phyloP scores from a whole-genome alignment of 176 grass and related monocot genomes.

The Hordeum vulgare region DNA sequence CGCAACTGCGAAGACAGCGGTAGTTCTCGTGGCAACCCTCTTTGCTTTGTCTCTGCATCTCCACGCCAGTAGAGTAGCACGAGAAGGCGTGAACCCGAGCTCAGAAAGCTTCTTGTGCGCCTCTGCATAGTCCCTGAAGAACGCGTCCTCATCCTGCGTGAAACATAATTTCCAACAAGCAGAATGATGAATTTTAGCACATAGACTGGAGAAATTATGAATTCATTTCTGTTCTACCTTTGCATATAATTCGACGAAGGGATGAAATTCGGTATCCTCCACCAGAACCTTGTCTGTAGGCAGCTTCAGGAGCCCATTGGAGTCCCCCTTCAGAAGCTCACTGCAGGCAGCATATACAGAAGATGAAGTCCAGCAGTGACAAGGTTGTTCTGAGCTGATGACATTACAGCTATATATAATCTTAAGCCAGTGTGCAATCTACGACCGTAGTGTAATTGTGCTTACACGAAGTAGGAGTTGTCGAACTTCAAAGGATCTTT shows the following conservation, averaged over 20 bases:
- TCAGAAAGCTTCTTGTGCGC: constrained; percentile 63
- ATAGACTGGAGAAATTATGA: background rate
- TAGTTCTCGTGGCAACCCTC: constrained; percentile 1
- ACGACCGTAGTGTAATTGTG: too few relatives aligned
- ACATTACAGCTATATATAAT: background rate
- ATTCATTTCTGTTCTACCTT: constrained; percentile 15
- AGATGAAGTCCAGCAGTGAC: background rate
- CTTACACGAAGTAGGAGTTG: constrained; percentile 56
- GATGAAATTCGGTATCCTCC: constrained; percentile 33
- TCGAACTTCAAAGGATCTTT: constrained; percentile 64
- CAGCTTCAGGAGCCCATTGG: constrained; percentile 48
- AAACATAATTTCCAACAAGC: background rate
- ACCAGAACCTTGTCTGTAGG: constrained; percentile 57
- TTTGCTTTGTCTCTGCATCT: background rate
- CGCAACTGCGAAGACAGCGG: constrained; percentile 2
- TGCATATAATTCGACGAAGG: constrained; percentile 41
- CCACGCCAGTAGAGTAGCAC: background rate
- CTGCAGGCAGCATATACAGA: constrained; percentile 6
- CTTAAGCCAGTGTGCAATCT: background rate
- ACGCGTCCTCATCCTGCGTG: constrained; percentile 45
- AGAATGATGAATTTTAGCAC: background rate
- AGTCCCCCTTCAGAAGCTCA: constrained; percentile 47
- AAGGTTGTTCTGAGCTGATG: background rate
- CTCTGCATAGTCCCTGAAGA: constrained; percentile 55
- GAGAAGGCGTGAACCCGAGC: constrained; percentile 51